Evolutionary conservation across 306 rosid genomes (phyloP).

Genomic region (Biancaea sappan): DNA sequence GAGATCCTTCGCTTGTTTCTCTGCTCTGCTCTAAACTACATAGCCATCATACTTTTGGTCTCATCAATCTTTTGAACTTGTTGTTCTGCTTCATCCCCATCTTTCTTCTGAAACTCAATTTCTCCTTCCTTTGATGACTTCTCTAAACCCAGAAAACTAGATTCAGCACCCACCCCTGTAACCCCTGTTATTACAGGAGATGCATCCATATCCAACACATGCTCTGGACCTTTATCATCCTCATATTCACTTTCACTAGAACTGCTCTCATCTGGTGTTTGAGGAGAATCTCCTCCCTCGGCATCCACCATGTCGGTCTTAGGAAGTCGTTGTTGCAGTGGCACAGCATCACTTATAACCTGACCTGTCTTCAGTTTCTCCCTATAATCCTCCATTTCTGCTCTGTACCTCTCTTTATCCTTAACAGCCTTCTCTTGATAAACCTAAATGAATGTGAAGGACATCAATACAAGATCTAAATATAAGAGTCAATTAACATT

Average conservation of each 20-base stretch:
- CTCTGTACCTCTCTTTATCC: conserved; percentile 81
- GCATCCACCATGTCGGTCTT: conserved; percentile 47
- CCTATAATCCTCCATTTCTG: conserved; percentile 83
- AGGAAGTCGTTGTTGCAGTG: conserved; percentile 72
- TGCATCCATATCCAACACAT: conserved; percentile 40
- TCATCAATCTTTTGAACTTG: conserved; percentile 23
- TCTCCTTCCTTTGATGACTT: conserved; percentile 34
- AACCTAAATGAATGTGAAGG: conserved; percentile 48
- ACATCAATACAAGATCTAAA: neutral
- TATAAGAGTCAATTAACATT: no score
- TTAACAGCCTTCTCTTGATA: conserved; percentile 86
- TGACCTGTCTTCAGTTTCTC: conserved; percentile 59
- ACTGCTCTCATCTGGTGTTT: conserved; percentile 54
- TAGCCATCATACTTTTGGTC: conserved; percentile 13
- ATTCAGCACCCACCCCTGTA: conserved; percentile 34
- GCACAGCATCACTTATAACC: conserved; percentile 70
- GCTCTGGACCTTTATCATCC: conserved; percentile 42
- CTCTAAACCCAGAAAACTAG: conserved; percentile 40
- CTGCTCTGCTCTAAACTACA: conserved; percentile 21
- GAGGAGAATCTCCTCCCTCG: conserved; percentile 43
- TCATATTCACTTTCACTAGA: conserved; percentile 59
- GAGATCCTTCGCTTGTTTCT: conserved; percentile 17
- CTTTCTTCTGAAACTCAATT: conserved; percentile 35
- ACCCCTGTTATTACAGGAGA: conserved; percentile 29
- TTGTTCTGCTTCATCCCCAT: conserved; percentile 29